A percentile compares a stretch with the other conserved stretches of the same genome.
These are phyloP conservation scores for Thermothelomyces thermophilus DNA, from an alignment of 2,329 filamentous ascomycete genomes.

Conservation along the genomic window DNA sequence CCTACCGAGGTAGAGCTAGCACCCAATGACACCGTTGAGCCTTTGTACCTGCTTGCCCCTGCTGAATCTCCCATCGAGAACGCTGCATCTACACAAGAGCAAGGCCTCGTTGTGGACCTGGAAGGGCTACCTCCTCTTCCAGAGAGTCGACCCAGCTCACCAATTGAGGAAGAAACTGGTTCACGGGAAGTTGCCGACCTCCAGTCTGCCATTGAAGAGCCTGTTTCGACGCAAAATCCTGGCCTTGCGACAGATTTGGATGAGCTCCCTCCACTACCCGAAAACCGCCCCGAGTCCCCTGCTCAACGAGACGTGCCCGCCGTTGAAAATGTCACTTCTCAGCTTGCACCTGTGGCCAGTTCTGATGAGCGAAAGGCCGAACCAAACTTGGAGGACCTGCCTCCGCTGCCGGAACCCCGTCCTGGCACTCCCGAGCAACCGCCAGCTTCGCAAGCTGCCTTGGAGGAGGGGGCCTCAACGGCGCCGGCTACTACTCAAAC, in stretches of 20 bases:
- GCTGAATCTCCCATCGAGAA: background rate
- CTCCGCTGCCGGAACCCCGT: constrained; percentile 3
- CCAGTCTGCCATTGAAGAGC: background rate
- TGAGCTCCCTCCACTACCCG: constrained; percentile 5
- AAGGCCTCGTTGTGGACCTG: background rate
- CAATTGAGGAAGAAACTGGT: background rate
- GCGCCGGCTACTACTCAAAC: background rate
- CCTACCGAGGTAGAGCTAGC: background rate
- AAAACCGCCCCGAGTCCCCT: constrained; percentile 3
- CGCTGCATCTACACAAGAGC: background rate
- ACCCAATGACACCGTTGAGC: background rate
- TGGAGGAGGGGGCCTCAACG: background rate
- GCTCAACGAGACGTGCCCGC: background rate
- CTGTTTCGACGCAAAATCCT: background rate
- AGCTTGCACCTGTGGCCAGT: background rate
- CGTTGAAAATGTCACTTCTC: background rate
- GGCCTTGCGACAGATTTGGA: background rate
- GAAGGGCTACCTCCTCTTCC: background rate
- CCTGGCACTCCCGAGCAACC: constrained; percentile 1
- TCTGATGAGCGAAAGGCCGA: background rate
- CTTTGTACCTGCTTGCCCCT: background rate
- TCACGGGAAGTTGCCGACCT: background rate
- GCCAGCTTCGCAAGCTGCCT: background rate
- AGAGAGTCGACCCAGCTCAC: constrained; percentile 5
- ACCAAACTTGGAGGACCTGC: background rate